These are phyloP conservation scores for Pyrrhoderma lamaoense DNA, from an alignment of 1,284 basidiomycete genomes.

Conservation along the genomic window DNA sequence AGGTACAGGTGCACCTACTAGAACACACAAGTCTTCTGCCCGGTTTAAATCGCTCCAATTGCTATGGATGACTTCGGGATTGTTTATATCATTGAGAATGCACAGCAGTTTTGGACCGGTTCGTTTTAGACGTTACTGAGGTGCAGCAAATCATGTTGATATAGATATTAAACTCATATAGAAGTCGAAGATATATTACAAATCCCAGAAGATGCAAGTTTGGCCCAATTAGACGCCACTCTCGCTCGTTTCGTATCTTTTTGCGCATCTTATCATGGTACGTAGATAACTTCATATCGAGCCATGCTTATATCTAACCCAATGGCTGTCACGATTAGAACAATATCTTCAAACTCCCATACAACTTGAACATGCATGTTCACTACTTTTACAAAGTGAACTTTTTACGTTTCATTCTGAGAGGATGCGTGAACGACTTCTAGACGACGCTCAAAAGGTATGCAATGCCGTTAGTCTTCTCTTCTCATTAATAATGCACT, in stretches of 20 bases:
- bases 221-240: conserved; percentile 71
- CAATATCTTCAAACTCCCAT: conserved; percentile 71
- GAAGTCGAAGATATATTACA: conserved; percentile 81
- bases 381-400: conserved; percentile 70
- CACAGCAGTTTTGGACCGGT: conserved; percentile 85
- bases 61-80: conserved; percentile 44
- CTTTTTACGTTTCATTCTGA: conserved; percentile 85
- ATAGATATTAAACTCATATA: conserved; percentile 27
- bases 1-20: no score
- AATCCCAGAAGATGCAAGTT: conserved; percentile 57
- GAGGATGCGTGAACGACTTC: conserved; percentile 75
- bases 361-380: conserved; percentile 78
- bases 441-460: conserved; percentile 64
- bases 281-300: conserved; percentile 29
- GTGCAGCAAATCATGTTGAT: conserved; percentile 1
- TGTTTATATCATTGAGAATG: conserved; percentile 71
- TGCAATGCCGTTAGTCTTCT: conserved; percentile 25
- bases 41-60: no score
- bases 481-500: conserved; percentile 11
- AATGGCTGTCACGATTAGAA: conserved; percentile 56
- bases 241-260: conserved; percentile 71
- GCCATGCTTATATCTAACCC: no score
- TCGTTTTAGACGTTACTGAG: conserved; percentile 25
- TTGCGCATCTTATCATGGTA: conserved; percentile 80
- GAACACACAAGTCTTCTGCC: no score